Percentiles rank a stretch among this genome's conserved stretches.
Evolutionary conservation across 495 filamentous ascomycete species (phyloP).

Genomic region (Chaetomidium leptoderma): DNA sequence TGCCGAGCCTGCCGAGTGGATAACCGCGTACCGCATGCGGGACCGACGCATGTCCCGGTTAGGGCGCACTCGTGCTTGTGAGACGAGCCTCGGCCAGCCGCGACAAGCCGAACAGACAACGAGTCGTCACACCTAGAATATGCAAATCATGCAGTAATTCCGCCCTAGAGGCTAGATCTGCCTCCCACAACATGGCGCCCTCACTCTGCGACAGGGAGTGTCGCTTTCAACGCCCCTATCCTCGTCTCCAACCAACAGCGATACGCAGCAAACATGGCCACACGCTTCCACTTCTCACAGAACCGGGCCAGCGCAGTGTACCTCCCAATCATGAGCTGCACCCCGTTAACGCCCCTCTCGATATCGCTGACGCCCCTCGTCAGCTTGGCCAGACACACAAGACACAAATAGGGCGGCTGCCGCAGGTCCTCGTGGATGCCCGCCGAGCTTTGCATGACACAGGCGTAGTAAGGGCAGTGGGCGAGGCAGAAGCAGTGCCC

Average conservation of each 20-base stretch:
- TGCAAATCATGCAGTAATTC: too few relatives aligned
- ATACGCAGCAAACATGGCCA: slow-evolving; percentile 43
- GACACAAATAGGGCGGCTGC: slow-evolving; percentile 65
- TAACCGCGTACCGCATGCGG: not conserved
- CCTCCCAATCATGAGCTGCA: slow-evolving; percentile 32
- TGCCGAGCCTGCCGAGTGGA: not conserved
- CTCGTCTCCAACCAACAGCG: slow-evolving; percentile 37
- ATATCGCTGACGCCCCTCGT: slow-evolving; percentile 25
- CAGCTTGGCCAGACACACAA: slow-evolving; percentile 57
- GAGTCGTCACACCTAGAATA: too few relatives aligned
- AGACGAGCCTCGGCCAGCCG: slow-evolving; percentile 1
- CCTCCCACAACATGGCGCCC: not conserved
- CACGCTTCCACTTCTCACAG: slow-evolving; percentile 38
- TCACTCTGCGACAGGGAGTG: not conserved
- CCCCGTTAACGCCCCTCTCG: slow-evolving; percentile 14
- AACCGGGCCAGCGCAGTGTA: slow-evolving; percentile 44
- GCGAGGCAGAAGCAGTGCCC: slow-evolving; percentile 63
- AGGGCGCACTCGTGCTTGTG: slow-evolving; percentile 5
- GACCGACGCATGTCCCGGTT: not conserved
- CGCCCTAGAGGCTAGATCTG: too few relatives aligned
- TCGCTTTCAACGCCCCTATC: slow-evolving; percentile 10
- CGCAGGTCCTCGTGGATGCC: slow-evolving; percentile 58
- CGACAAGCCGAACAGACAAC: slow-evolving; percentile 9
- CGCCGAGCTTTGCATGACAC: slow-evolving; percentile 62
- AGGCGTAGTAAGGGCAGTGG: slow-evolving; percentile 67